Percentiles rank a stretch among this genome's conserved stretches.
Evolutionary conservation across 306 rosid species (phyloP).

Genomic region (Glycine latifolia): DNA sequence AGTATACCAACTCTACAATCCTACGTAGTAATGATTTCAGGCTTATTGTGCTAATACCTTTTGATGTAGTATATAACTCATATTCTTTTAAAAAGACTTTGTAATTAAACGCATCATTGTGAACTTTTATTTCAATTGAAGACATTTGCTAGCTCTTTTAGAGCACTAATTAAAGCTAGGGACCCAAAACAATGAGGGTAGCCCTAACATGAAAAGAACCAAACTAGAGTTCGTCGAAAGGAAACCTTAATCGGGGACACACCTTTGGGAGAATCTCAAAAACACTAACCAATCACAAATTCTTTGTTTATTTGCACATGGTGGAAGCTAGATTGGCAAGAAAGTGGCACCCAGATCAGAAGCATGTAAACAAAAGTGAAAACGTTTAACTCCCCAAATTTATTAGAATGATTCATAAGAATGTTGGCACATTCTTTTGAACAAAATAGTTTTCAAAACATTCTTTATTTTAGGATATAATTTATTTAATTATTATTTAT

Average conservation of each 20-base stretch:
- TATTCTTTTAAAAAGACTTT: conserved; percentile 32
- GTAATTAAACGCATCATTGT: conserved; percentile 24
- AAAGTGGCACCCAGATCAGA: not conserved
- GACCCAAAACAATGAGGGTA: conserved; percentile 35
- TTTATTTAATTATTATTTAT: not conserved
- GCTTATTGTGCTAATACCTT: conserved; percentile 31
- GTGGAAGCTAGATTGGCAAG: not conserved
- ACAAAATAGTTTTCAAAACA: not conserved
- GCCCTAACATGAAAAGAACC: conserved; percentile 39
- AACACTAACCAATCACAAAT: not conserved
- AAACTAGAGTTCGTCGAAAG: not conserved
- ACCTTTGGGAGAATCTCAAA: not conserved
- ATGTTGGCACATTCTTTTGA: not conserved
- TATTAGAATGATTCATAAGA: not conserved
- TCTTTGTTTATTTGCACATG: not conserved
- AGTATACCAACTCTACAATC: not conserved
- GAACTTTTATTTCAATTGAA: conserved; percentile 35
- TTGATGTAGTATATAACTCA: not conserved
- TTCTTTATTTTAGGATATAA: not conserved
- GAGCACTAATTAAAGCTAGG: conserved; percentile 53
- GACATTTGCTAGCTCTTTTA: conserved; percentile 44
- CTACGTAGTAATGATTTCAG: conserved; percentile 29
- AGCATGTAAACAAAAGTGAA: conserved; percentile 3
- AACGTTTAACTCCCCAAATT: not conserved
- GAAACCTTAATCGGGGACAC: not conserved